Percentiles rank a stretch among this genome's conserved stretches.
These are phyloP conservation scores for Conticribra guillardii DNA, from an alignment of 108 stramenopile genomes.

Conservation along the genomic window DNA sequence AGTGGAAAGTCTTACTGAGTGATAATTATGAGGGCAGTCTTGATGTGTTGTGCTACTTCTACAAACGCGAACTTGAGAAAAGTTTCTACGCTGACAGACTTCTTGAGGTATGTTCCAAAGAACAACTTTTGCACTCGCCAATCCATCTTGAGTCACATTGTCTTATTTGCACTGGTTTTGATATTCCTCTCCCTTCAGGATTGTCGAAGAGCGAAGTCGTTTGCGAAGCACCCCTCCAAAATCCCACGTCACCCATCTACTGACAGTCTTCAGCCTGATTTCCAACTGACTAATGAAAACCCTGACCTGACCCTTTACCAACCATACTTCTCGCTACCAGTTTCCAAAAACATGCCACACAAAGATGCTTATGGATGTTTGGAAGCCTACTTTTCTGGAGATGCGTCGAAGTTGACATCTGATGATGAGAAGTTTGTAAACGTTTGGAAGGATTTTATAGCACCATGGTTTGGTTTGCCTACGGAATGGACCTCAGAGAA, in stretches of 20 bases:
- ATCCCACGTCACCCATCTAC: constrained; percentile 28
- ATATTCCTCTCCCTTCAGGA: constrained; percentile 40
- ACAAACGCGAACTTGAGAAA: constrained; percentile 70
- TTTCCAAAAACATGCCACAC: constrained; percentile 56
- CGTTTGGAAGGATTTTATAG: constrained; percentile 79
- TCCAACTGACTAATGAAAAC: constrained; percentile 54
- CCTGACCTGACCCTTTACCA: constrained; percentile 60
- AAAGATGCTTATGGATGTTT: constrained; percentile 59
- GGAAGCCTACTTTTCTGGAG: constrained; percentile 27
- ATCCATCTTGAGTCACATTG: not conserved
- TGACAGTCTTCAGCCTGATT: constrained; percentile 42
- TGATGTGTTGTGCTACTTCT: constrained; percentile 61
- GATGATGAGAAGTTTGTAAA: constrained; percentile 57
- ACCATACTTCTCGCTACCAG: constrained; percentile 60
- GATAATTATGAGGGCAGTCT: constrained; percentile 72
- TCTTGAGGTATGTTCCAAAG: constrained; percentile 44
- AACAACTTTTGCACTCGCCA: not conserved
- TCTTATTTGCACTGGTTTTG: not conserved
- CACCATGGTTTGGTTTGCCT: constrained; percentile 79
- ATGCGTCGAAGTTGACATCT: constrained; percentile 3
- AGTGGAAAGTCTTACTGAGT: constrained; percentile 68
- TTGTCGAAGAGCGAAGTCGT: constrained; percentile 61
- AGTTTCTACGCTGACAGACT: constrained; percentile 53
- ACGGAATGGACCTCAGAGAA: constrained; percentile 52
- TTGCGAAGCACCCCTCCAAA: constrained; percentile 56